Percentiles rank a stretch among this genome's conserved stretches.
Conservation (phyloP, 1,284 basidiomycete species). For the Tylopilus orsonianus region DNA sequence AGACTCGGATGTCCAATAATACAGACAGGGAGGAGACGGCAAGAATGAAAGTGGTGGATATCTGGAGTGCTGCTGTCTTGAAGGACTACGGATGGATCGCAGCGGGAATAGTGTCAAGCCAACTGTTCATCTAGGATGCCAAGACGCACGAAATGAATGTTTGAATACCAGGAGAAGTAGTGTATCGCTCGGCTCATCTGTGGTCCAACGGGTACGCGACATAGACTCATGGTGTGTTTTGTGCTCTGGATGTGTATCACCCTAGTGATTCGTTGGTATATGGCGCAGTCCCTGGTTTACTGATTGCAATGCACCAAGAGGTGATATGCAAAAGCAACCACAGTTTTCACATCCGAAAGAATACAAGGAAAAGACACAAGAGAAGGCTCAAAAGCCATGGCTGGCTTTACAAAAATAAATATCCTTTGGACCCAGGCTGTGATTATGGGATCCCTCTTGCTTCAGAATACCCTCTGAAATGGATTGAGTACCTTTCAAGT, state of each 20-base stretch:
- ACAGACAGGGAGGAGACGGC: no score
- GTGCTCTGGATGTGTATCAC: conserved; percentile 58
- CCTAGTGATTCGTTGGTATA: no score
- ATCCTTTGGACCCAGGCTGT: conserved; percentile 41
- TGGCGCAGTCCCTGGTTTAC: no score
- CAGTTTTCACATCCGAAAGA: conserved; percentile 52
- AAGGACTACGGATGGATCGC: no score
- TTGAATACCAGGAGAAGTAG: no score
- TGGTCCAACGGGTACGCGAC: conserved; percentile 54
- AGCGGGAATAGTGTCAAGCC: no score
- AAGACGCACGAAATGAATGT: no score
- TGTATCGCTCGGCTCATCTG: conserved; percentile 48
- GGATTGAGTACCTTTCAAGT: conserved; percentile 45
- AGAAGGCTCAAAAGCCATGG: conserved; percentile 26
- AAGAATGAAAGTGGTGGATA: no score
- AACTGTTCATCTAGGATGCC: no score
- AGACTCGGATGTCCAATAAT: no score
- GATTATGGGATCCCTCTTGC: conserved; percentile 50
- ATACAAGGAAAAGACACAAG: not conserved
- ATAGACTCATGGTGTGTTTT: conserved; percentile 66
- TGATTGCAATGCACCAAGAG: conserved; percentile 41
- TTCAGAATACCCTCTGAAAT: conserved; percentile 42
- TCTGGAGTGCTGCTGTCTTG: no score
- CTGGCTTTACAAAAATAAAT: conserved; percentile 52
- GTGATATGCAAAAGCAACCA: conserved; percentile 58